Evolutionary conservation across 768 basidiomycete genomes (phyloP).

Genomic region (Termitomyces titanicus): DNA sequence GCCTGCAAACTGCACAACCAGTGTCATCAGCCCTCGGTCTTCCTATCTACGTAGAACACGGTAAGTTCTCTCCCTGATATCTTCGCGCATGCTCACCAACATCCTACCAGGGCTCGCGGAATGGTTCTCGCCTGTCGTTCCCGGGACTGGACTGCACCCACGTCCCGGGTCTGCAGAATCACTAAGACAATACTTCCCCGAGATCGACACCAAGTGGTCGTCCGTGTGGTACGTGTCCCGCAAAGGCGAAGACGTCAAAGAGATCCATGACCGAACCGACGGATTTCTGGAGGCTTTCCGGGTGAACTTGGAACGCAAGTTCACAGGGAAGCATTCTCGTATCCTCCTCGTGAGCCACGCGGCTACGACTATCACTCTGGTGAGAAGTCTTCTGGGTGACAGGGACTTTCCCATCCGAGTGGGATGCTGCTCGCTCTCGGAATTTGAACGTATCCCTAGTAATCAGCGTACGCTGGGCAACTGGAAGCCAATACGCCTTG

Average conservation of each 20-base stretch:
- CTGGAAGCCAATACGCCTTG: constrained; percentile 48
- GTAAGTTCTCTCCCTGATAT: constrained; percentile 35
- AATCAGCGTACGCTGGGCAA: constrained; percentile 28
- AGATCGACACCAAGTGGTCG: constrained; percentile 62
- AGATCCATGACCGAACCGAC: constrained; percentile 57
- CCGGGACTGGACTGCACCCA: constrained; percentile 71
- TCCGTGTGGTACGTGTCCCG: constrained; percentile 69
- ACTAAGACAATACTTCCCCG: constrained; percentile 52
- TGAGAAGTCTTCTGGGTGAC: constrained; percentile 53
- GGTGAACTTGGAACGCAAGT: constrained; percentile 43
- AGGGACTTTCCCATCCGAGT: constrained; percentile 51
- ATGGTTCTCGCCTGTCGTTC: constrained; percentile 73
- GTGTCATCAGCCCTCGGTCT: constrained; percentile 55
- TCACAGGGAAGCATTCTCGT: constrained; percentile 38
- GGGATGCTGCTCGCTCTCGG: constrained; percentile 75
- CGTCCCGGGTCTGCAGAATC: constrained; percentile 57
- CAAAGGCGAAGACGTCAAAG: constrained; percentile 64
- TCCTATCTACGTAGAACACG: constrained; percentile 79
- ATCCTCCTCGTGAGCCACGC: constrained; percentile 72
- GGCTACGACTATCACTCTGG: constrained; percentile 68
- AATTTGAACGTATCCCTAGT: constrained; percentile 37
- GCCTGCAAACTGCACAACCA: constrained; percentile 76
- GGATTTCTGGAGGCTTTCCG: constrained; percentile 51
- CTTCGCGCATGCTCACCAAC: not conserved
- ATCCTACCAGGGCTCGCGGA: constrained; percentile 58